Percentiles rank a stretch among this genome's conserved stretches.
Evolutionary conservation across 441 rosid genomes (phyloP).

Genomic region (Eruca vesicaria): DNA sequence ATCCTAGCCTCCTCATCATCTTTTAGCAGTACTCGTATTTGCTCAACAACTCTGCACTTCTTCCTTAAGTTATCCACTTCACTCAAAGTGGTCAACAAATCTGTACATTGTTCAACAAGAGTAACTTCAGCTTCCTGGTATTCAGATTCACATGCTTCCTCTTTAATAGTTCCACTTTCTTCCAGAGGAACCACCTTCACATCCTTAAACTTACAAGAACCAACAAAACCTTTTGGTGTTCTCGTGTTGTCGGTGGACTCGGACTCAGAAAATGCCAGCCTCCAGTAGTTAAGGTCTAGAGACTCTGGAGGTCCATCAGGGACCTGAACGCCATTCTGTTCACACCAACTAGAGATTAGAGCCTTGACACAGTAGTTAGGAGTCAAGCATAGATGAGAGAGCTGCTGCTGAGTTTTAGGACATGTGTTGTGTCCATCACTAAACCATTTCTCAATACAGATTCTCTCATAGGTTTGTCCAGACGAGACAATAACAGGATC

Average conservation of each 20-base stretch:
- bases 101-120: conserved; percentile 46
- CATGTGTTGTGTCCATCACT: conserved; percentile 90
- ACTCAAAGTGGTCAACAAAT: conserved; percentile 53
- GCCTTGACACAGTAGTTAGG: conserved; percentile 96
- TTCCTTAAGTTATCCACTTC: conserved; percentile 48
- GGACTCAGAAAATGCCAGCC: conserved; percentile 71
- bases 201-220: conserved; percentile 58
- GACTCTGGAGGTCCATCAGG: conserved; percentile 89
- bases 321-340: conserved; percentile 74
- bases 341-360: conserved; percentile 93
- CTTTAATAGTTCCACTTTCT: conserved; percentile 63
- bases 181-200: conserved; percentile 73
- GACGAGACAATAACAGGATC: conserved; percentile 97
- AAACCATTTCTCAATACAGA: conserved; percentile 96
- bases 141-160: conserved; percentile 42
- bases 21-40: conserved; percentile 67
- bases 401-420: conserved; percentile 90
- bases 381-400: conserved; percentile 79
- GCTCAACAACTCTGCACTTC: conserved; percentile 68
- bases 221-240: conserved; percentile 28
- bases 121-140: conserved; percentile 47
- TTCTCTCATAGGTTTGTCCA: conserved; percentile 94
- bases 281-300: conserved; percentile 90
- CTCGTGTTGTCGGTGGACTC: conserved; percentile 61
- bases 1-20: conserved; percentile 91